phyloP scores from a whole-genome alignment of 1,284 basidiomycete species.

The Tylopilus sp. region DNA sequence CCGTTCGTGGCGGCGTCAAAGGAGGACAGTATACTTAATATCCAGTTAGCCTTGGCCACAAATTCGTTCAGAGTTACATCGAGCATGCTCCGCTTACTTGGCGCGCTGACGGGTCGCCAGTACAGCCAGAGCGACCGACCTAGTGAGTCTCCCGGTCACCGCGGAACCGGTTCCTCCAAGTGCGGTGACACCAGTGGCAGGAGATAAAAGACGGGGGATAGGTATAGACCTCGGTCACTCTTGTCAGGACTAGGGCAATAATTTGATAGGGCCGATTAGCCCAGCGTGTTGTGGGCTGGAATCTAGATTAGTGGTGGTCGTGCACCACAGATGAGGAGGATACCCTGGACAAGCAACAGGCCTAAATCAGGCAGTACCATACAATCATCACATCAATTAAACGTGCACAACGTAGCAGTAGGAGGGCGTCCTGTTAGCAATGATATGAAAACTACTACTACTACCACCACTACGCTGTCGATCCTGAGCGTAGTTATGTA shows the following conservation, averaged over 20 bases:
- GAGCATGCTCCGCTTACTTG: slow-evolving; percentile 48
- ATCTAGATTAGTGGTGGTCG: slow-evolving; percentile 18
- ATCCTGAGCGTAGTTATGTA: slow-evolving; percentile 1
- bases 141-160: slow-evolving; percentile 40
- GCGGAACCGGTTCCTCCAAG: slow-evolving; percentile 43
- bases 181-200: slow-evolving; percentile 31
- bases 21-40: slow-evolving; percentile 58
- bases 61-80: slow-evolving; percentile 47
- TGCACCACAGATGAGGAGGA: slow-evolving; percentile 12
- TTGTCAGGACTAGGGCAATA: not conserved
- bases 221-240: slow-evolving; percentile 17
- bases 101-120: slow-evolving; percentile 47
- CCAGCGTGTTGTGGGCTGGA: slow-evolving; percentile 14
- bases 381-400: slow-evolving; percentile 9
- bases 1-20: slow-evolving; percentile 39
- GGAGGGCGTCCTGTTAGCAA: too few relatives aligned
- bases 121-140: slow-evolving; percentile 48
- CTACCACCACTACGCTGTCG: too few relatives aligned
- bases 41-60: slow-evolving; percentile 40
- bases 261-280: not conserved
- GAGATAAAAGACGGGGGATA: slow-evolving; percentile 7
- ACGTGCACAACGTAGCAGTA: not conserved
- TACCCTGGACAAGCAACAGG: slow-evolving; percentile 2
- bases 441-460: not conserved
- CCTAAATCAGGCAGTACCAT: slow-evolving; percentile 9